A percentile compares a stretch with the other conserved stretches of the same genome.
Conservation (phyloP, 73 alveolate species). For the Uronychia setigera region DNA sequence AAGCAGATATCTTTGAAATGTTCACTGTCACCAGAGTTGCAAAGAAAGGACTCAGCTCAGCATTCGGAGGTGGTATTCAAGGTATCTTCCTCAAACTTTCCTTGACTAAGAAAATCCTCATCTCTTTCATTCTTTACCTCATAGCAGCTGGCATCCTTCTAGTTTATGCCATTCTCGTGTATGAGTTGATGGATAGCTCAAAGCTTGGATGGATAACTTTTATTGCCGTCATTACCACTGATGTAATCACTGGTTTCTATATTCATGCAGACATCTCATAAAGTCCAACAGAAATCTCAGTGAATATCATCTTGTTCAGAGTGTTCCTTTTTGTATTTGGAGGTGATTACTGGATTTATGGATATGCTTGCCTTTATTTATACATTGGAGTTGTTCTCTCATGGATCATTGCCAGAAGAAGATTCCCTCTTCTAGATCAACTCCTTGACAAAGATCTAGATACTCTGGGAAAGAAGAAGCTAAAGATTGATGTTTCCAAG, state of each 20-base stretch:
- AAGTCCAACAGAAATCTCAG: slow-evolving; percentile 39
- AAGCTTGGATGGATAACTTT: slow-evolving; percentile 34
- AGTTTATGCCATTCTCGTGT: slow-evolving; percentile 43
- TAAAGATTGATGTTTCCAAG: slow-evolving; percentile 28
- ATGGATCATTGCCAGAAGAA: slow-evolving; percentile 19
- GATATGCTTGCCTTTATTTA: slow-evolving; percentile 51
- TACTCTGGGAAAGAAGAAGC: background rate
- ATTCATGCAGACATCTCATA: slow-evolving; percentile 26
- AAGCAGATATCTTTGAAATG: slow-evolving; percentile 48
- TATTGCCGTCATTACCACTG: slow-evolving; percentile 54
- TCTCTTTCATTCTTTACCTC: slow-evolving; percentile 22
- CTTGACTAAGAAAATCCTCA: background rate
- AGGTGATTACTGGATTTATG: slow-evolving; percentile 73
- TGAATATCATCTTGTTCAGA: slow-evolving; percentile 40
- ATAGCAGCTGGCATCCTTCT: slow-evolving; percentile 46
- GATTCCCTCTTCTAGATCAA: slow-evolving; percentile 62
- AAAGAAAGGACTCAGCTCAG: slow-evolving; percentile 26
- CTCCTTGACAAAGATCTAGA: slow-evolving; percentile 35
- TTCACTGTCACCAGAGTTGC: slow-evolving; percentile 53
- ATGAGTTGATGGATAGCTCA: slow-evolving; percentile 5
- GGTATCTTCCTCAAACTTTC: slow-evolving; percentile 15
- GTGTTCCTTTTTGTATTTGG: slow-evolving; percentile 50
- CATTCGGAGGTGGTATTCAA: slow-evolving; percentile 63
- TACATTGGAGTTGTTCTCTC: slow-evolving; percentile 35
- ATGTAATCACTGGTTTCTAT: slow-evolving; percentile 47